Conservation (phyloP, 2,329 filamentous ascomycete genomes). For the Cercospora sojina region DNA sequence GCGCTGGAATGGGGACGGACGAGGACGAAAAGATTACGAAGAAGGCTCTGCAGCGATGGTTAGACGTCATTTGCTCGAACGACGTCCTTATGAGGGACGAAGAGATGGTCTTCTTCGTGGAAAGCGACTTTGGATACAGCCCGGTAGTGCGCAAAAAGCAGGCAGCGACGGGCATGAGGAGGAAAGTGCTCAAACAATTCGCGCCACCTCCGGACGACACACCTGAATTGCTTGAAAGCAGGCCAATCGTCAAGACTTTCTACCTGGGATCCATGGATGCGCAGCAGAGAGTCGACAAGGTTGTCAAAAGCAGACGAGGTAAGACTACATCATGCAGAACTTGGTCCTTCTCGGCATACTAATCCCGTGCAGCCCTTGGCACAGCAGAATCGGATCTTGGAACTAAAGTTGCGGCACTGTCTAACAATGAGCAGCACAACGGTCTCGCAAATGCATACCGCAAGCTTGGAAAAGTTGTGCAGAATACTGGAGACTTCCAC, state of each 20-base stretch:
- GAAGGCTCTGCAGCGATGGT: conserved; percentile 85
- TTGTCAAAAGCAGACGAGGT: conserved; percentile 92
- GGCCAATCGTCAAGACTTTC: conserved; percentile 90
- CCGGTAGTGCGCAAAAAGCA: conserved; percentile 95
- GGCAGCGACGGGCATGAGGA: conserved; percentile 88
- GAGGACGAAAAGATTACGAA: conserved; percentile 92
- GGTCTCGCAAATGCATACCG: conserved; percentile 88
- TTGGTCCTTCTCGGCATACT: conserved; percentile 31
- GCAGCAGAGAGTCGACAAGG: conserved; percentile 92
- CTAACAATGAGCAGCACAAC: conserved; percentile 84
- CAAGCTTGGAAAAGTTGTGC: conserved; percentile 90
- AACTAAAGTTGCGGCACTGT: conserved; percentile 81
- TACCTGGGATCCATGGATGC: conserved; percentile 94
- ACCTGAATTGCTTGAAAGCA: conserved; percentile 83
- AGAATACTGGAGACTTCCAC: conserved; percentile 91
- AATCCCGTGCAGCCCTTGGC: conserved; percentile 67
- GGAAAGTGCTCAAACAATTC: conserved; percentile 97
- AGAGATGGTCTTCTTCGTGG: conserved; percentile 97
- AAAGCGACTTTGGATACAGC: conserved; percentile 97
- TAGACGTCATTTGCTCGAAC: conserved; percentile 89
- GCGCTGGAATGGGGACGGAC: conserved; percentile 90
- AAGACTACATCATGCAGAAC: conserved; percentile 36
- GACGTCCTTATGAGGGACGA: conserved; percentile 93
- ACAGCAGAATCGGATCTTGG: conserved; percentile 92
- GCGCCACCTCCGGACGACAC: conserved; percentile 96